These are phyloP conservation scores for Poa pratensis DNA, from an alignment of 176 grass and related monocot species.

Conservation along the genomic window DNA sequence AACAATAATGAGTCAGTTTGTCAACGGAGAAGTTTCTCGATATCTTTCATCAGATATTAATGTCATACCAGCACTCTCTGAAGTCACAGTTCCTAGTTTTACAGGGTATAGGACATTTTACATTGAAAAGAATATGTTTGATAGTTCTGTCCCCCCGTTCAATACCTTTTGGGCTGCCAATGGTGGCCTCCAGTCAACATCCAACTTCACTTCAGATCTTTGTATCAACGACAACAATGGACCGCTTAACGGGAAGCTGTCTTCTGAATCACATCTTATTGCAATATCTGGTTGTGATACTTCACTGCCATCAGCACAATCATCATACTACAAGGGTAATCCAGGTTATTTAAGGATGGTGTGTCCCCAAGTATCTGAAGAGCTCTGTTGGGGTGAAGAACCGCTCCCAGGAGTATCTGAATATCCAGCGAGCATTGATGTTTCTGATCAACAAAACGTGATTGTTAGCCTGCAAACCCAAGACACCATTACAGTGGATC, in stretches of 20 bases:
- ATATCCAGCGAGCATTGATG: constrained; percentile 39
- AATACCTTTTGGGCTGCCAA: constrained; percentile 18
- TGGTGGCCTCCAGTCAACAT: constrained; percentile 21
- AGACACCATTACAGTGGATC: constrained; percentile 23
- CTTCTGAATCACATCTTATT: constrained; percentile 31
- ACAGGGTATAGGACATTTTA: constrained; percentile 23
- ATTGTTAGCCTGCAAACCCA: constrained; percentile 41
- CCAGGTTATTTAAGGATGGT: constrained; percentile 25
- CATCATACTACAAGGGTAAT: constrained; percentile 33
- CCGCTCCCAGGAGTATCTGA: constrained; percentile 41
- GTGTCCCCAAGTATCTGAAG: constrained; percentile 44
- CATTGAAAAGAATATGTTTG: constrained; percentile 15
- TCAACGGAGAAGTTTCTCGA: constrained; percentile 28
- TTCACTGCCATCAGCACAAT: constrained; percentile 32
- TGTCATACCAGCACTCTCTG: constrained; percentile 29
- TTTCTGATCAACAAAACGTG: constrained; percentile 27
- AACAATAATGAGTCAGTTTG: constrained; percentile 46
- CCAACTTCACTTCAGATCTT: constrained; percentile 46
- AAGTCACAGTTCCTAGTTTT: constrained; percentile 37
- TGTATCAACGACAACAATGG: constrained; percentile 29
- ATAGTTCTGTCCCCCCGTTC: constrained; percentile 36
- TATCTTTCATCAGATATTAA: constrained; percentile 36
- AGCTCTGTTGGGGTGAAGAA: constrained; percentile 43
- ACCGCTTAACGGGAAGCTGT: constrained; percentile 29
- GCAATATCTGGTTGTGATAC: constrained; percentile 30